Percentiles rank a stretch among this genome's conserved stretches.
Evolutionary conservation across 1,284 basidiomycete species (phyloP).

Genomic region (Ustilago bromivora): DNA sequence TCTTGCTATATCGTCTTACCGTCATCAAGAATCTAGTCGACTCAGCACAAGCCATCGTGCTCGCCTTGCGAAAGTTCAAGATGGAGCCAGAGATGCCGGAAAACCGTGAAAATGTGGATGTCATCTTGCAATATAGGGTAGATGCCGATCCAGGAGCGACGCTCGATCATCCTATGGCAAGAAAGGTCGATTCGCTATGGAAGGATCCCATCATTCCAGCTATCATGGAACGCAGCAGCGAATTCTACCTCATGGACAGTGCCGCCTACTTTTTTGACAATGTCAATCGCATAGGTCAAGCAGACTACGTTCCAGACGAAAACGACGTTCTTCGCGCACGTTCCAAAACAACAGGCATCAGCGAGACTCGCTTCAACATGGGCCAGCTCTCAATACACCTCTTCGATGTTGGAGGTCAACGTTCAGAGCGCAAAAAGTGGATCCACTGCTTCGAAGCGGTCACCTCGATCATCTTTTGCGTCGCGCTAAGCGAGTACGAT

Average conservation of each 20-base stretch:
- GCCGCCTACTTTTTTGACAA: conserved; percentile 92
- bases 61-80: conserved; percentile 89
- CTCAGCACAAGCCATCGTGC: conserved; percentile 86
- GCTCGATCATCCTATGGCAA: conserved; percentile 73
- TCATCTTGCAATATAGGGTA: conserved; percentile 70
- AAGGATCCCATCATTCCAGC: conserved; percentile 87
- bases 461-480: conserved; percentile 66
- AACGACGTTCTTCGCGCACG: conserved; percentile 89
- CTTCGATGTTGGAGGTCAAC: conserved; percentile 67
- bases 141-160: conserved; percentile 67
- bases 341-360: conserved; percentile 92
- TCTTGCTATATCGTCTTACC: conserved; percentile 81
- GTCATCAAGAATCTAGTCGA: conserved; percentile 72
- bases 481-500: conserved; percentile 68
- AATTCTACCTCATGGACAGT: conserved; percentile 97
- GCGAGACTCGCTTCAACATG: conserved; percentile 78
- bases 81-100: conserved; percentile 82
- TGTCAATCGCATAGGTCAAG: conserved; percentile 81
- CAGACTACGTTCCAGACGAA: conserved; percentile 86
- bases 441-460: conserved; percentile 70
- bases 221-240: conserved; percentile 85
- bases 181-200: conserved; percentile 86
- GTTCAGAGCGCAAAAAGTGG: conserved; percentile 68
- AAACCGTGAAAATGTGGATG: conserved; percentile 77
- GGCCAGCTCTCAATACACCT: conserved; percentile 70